Percentiles rank a stretch among this genome's conserved stretches.
Conservation (phyloP, 495 filamentous ascomycete species). For the Xanthoparmelia taractica region DNA sequence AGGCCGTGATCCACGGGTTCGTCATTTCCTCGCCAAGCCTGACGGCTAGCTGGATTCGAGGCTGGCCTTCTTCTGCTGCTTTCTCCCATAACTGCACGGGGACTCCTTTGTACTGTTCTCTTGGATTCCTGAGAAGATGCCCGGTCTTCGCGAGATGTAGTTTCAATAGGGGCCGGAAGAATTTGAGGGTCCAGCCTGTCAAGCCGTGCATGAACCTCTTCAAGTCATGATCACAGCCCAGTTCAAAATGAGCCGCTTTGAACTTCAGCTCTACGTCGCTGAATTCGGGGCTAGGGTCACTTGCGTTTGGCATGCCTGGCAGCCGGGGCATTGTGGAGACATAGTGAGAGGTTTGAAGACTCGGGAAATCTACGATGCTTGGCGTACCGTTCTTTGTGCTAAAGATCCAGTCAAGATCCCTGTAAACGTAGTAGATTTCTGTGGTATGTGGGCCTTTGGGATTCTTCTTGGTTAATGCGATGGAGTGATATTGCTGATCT, state of each 20-base stretch:
- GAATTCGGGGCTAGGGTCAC: conserved; percentile 12
- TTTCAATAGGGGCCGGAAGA: conserved; percentile 4
- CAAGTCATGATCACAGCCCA: conserved; percentile 16
- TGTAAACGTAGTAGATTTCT: conserved; percentile 17
- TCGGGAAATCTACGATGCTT: conserved; percentile 7
- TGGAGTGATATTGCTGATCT: conserved; percentile 12
- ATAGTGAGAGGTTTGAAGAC: conserved; percentile 12
- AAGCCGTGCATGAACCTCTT: conserved; percentile 13
- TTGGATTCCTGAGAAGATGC: conserved; percentile 4
- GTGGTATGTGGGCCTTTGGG: conserved; percentile 12
- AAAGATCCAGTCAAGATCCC: conserved; percentile 19
- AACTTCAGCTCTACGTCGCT: conserved; percentile 5
- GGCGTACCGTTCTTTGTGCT: not conserved
- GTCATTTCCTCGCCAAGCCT: conserved; percentile 4
- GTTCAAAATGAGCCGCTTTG: conserved; percentile 1
- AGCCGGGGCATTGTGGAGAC: conserved; percentile 15
- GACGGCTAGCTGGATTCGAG: conserved; percentile 11
- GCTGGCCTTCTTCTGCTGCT: conserved; percentile 9
- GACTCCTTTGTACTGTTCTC: conserved; percentile 13
- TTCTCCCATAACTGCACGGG: conserved; percentile 17
- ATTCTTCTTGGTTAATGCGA: conserved; percentile 11
- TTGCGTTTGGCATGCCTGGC: conserved; percentile 9
- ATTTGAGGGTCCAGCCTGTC: conserved; percentile 18
- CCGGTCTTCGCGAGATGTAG: conserved; percentile 9
- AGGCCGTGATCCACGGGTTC: conserved; percentile 17